phyloP scores from a whole-genome alignment of 306 rosid genomes.

The Dalbergia cochinchinensis region DNA sequence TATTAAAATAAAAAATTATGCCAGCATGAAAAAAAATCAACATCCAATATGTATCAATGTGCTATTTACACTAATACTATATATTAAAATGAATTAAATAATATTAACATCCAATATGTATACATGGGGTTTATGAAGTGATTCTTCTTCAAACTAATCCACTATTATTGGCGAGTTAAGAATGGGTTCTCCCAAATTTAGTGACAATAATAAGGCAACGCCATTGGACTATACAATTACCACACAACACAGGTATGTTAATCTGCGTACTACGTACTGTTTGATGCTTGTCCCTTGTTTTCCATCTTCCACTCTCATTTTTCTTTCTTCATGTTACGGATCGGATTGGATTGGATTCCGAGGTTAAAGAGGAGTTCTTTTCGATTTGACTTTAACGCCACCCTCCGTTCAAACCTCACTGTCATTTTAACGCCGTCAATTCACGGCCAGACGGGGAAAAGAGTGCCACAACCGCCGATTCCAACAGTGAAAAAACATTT shows the following conservation, averaged over 20 bases:
- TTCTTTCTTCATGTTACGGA: neutral
- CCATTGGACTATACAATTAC: neutral
- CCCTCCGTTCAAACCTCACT: constrained; percentile 39
- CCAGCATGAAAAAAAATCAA: too few species aligned
- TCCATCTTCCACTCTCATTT: neutral
- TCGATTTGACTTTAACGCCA: constrained; percentile 33
- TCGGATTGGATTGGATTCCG: neutral
- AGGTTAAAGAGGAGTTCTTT: neutral
- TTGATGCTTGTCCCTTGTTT: constrained; percentile 8
- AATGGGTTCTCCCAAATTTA: neutral
- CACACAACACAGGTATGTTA: neutral
- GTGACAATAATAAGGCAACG: neutral
- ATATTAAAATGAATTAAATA: too few species aligned
- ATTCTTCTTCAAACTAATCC: neutral
- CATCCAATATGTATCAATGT: neutral
- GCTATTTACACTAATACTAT: too few species aligned
- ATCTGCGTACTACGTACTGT: neutral
- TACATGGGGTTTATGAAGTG: neutral
- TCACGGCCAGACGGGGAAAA: neutral
- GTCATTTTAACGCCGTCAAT: constrained; percentile 45
- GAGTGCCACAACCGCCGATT: constrained; percentile 1
- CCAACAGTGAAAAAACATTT: neutral
- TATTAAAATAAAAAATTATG: too few species aligned
- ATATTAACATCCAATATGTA: too few species aligned
- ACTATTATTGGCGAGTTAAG: neutral